A percentile compares a stretch with the other conserved stretches of the same genome.
Evolutionary conservation across 2,329 filamentous ascomycete genomes (phyloP).

Genomic region (Ilyonectria robusta): DNA sequence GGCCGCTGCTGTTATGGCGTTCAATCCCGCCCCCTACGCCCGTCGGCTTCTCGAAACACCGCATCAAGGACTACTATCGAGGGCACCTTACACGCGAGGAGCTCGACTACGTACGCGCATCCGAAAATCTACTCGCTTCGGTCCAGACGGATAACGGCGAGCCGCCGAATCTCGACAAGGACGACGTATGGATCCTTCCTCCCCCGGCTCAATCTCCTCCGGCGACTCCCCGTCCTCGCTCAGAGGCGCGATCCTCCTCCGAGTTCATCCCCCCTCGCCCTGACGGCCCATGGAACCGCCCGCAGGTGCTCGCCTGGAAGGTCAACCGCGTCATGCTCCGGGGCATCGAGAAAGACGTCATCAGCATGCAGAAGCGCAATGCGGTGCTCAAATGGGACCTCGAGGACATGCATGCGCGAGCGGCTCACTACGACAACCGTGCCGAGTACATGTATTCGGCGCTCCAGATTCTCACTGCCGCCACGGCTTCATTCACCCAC

Average conservation of each 20-base stretch:
- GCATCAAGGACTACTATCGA: slow-evolving; percentile 64
- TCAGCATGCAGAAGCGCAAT: slow-evolving; percentile 61
- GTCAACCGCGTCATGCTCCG: slow-evolving; percentile 59
- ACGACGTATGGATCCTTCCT: slow-evolving; percentile 52
- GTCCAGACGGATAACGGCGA: slow-evolving; percentile 48
- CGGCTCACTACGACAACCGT: slow-evolving; percentile 67
- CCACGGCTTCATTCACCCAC: slow-evolving; percentile 69
- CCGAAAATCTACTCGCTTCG: slow-evolving; percentile 52
- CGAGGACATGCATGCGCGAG: slow-evolving; percentile 63
- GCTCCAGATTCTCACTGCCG: slow-evolving; percentile 65
- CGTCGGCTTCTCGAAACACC: slow-evolving; percentile 57
- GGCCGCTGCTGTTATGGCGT: slow-evolving; percentile 61
- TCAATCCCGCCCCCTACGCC: slow-evolving; percentile 54
- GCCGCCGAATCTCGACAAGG: slow-evolving; percentile 46
- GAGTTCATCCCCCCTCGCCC: slow-evolving; percentile 52
- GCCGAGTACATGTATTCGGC: slow-evolving; percentile 66
- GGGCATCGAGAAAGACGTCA: slow-evolving; percentile 64
- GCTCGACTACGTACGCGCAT: slow-evolving; percentile 55
- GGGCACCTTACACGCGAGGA: slow-evolving; percentile 64
- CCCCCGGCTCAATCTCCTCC: slow-evolving; percentile 47
- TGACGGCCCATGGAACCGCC: slow-evolving; percentile 57
- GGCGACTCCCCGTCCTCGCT: slow-evolving; percentile 28
- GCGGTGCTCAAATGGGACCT: slow-evolving; percentile 64
- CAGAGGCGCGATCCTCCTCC: slow-evolving; percentile 25
- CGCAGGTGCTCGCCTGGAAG: slow-evolving; percentile 58